phyloP scores from a whole-genome alignment of 2,329 filamentous ascomycete genomes.

The Aspergillus fumigatus region DNA sequence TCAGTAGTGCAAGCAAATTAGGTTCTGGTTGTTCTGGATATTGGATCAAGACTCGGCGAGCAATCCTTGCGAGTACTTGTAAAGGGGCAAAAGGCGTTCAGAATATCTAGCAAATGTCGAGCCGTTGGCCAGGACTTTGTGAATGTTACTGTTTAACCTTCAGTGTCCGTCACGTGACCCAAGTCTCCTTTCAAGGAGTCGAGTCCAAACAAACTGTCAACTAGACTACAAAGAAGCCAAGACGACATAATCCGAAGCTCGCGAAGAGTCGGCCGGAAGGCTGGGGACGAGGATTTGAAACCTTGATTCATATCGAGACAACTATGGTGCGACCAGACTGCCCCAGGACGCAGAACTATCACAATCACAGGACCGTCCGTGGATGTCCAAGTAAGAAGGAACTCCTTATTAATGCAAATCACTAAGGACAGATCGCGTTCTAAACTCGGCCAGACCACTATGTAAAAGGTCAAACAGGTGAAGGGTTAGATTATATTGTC shows the following conservation, averaged over 20 bases:
- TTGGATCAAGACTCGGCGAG: not conserved
- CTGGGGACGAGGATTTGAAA: not conserved
- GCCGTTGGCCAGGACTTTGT: not conserved
- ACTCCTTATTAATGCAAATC: not conserved
- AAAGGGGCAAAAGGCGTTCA: not conserved
- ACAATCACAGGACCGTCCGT: not conserved
- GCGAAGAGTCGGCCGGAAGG: not conserved
- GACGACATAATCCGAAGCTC: not conserved
- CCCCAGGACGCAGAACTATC: not conserved
- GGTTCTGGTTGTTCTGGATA: not conserved
- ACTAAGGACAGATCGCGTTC: too few species aligned
- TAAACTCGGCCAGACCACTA: not conserved
- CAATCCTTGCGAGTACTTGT: not conserved
- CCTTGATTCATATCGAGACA: too few species aligned
- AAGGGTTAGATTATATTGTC: conserved; percentile 13
- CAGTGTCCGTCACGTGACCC: not conserved
- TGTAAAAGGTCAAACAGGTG: not conserved
- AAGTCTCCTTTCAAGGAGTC: too few species aligned
- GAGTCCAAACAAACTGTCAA: not conserved
- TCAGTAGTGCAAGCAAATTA: not conserved
- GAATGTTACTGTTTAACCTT: not conserved
- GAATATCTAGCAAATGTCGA: too few species aligned
- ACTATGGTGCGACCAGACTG: not conserved
- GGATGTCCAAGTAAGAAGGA: not conserved
- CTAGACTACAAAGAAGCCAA: not conserved